These are phyloP conservation scores for Kwoniella shandongensis DNA, from an alignment of 768 basidiomycete species.

Conservation along the genomic window DNA sequence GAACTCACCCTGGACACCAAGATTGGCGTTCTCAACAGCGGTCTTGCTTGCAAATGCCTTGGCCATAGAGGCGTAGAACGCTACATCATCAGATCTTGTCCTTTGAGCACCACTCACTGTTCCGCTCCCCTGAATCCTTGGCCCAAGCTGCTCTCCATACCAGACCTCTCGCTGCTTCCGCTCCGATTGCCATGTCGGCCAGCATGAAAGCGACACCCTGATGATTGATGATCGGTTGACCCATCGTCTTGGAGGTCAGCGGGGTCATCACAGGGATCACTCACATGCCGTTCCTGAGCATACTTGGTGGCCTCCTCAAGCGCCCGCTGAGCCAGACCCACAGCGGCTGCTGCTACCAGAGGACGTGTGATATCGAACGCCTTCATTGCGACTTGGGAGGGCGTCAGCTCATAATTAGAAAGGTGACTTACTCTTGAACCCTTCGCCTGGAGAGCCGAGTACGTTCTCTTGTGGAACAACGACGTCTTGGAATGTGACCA, in stretches of 20 bases:
- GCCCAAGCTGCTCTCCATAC: conserved; percentile 54
- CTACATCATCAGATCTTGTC: conserved; percentile 15
- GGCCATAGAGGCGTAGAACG: conserved; percentile 55
- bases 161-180: conserved; percentile 49
- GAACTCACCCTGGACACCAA: conserved; percentile 51
- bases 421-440: conserved; percentile 50
- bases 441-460: conserved; percentile 52
- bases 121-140: conserved; percentile 52
- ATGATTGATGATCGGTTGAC: conserved; percentile 55
- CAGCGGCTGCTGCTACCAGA: conserved; percentile 54
- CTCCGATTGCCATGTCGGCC: conserved; percentile 56
- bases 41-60: conserved; percentile 53
- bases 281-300: conserved; percentile 53
- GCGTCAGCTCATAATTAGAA: neutral
- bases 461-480: conserved; percentile 51
- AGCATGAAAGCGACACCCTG: conserved; percentile 55
- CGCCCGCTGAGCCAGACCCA: conserved; percentile 54
- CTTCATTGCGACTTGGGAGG: conserved; percentile 47
- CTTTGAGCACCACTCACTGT: conserved; percentile 40
- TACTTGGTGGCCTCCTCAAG: conserved; percentile 55
- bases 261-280: neutral
- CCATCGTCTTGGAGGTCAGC: conserved; percentile 55
- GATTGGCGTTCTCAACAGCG: conserved; percentile 55
- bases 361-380: conserved; percentile 56
- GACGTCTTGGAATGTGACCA: conserved; percentile 54